Evolutionary conservation across 495 filamentous ascomycete genomes (phyloP).

Genomic region (Hyaloscypha hepaticicola): DNA sequence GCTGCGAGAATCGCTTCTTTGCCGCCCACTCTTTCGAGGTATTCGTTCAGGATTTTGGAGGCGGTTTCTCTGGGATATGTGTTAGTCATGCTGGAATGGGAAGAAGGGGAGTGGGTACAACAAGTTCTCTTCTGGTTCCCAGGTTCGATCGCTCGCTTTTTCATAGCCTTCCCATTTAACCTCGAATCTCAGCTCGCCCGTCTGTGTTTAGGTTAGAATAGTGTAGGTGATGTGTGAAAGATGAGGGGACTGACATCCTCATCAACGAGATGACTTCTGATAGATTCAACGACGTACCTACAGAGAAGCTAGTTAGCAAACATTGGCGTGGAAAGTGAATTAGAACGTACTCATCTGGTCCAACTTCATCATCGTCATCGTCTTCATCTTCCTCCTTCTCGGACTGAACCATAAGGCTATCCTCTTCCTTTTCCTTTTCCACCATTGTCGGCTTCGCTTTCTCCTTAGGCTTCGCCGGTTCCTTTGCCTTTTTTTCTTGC

Average conservation of each 20-base stretch:
- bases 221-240: slow-evolving; percentile 17
- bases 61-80: slow-evolving; percentile 39
- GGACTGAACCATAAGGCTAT: slow-evolving; percentile 25
- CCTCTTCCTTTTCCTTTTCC: slow-evolving; percentile 35
- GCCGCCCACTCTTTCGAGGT: slow-evolving; percentile 48
- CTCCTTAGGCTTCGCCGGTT: slow-evolving; percentile 30
- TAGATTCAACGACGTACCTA: slow-evolving; percentile 59
- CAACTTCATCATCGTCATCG: slow-evolving; percentile 38
- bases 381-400: slow-evolving; percentile 42
- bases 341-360: slow-evolving; percentile 45
- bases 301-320: slow-evolving; percentile 2
- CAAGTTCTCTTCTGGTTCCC: slow-evolving; percentile 61
- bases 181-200: slow-evolving; percentile 46
- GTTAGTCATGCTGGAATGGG: slow-evolving; percentile 9
- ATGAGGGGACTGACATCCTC: slow-evolving; percentile 40
- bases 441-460: slow-evolving; percentile 41
- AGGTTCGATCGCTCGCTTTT: slow-evolving; percentile 55
- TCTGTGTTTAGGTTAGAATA: slow-evolving; percentile 12
- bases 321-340: not conserved
- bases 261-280: slow-evolving; percentile 51
- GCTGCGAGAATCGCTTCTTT: slow-evolving; percentile 51
- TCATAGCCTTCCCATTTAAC: slow-evolving; percentile 66
- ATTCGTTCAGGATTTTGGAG: slow-evolving; percentile 43
- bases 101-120: slow-evolving; percentile 36
- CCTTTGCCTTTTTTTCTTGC: slow-evolving; percentile 27